Evolutionary conservation across 106 monocot species (phyloP).

Genomic region (Acanthochlamys bracteata): DNA sequence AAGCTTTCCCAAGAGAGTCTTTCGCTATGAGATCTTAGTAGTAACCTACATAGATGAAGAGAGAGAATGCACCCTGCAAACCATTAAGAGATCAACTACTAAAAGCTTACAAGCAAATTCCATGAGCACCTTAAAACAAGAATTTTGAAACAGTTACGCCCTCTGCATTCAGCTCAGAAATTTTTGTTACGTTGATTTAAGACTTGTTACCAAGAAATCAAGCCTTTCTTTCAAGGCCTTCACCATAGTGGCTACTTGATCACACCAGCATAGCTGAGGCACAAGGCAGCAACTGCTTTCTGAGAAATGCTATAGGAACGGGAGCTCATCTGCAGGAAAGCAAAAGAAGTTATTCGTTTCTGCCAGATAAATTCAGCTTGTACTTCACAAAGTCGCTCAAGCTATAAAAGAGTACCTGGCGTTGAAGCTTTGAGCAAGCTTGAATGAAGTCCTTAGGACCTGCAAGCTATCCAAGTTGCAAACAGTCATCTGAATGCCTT

Average conservation of each 20-base stretch:
- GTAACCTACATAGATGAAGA: slow-evolving; percentile 73
- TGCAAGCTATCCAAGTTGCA: slow-evolving; percentile 91
- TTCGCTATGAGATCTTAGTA: slow-evolving; percentile 77
- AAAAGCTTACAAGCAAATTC: not conserved
- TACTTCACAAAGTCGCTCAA: no score
- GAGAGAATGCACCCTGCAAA: slow-evolving; percentile 80
- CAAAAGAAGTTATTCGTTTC: not conserved
- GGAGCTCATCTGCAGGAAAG: slow-evolving; percentile 46
- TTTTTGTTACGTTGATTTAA: no score
- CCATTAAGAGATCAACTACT: not conserved
- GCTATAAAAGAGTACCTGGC: slow-evolving; percentile 35
- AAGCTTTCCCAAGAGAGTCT: no score
- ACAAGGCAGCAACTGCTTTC: slow-evolving; percentile 75
- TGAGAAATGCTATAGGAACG: slow-evolving; percentile 87
- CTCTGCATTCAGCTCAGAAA: slow-evolving; percentile 31
- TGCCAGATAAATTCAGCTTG: not conserved
- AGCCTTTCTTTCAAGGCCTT: slow-evolving; percentile 74
- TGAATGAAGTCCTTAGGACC: slow-evolving; percentile 51
- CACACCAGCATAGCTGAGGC: slow-evolving; percentile 66
- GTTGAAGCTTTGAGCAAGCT: slow-evolving; percentile 62
- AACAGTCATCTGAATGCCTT: slow-evolving; percentile 66
- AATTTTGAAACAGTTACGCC: slow-evolving; percentile 28
- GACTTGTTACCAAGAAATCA: slow-evolving; percentile 59
- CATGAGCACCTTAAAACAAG: slow-evolving; percentile 49
- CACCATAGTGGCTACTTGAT: slow-evolving; percentile 68